These are phyloP conservation scores for Xerocomus amazonicus DNA, from an alignment of 1,284 basidiomycete species.

Conservation along the genomic window DNA sequence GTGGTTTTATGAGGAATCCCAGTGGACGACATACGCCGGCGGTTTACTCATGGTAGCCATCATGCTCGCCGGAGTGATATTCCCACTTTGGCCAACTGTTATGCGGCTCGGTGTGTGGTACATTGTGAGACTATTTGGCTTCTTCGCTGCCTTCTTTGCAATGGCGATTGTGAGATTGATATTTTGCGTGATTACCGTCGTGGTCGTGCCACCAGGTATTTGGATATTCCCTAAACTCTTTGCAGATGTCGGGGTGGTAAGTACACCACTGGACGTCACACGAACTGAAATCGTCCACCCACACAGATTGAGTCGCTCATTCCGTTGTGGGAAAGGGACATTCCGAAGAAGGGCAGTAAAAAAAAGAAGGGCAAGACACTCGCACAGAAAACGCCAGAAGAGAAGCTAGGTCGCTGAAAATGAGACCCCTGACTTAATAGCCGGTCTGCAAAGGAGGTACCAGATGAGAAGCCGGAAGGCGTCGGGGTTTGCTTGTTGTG, in stretches of 20 bases:
- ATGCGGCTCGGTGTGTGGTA: slow-evolving; percentile 98
- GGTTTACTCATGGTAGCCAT: slow-evolving; percentile 89
- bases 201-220: slow-evolving; percentile 86
- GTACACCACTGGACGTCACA: slow-evolving; percentile 35
- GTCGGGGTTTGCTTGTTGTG: too few relatives aligned
- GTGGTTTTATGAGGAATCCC: slow-evolving; percentile 98
- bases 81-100: slow-evolving; percentile 94
- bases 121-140: slow-evolving; percentile 82
- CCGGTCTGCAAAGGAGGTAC: slow-evolving; percentile 45
- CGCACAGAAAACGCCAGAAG: slow-evolving; percentile 25
- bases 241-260: slow-evolving; percentile 90
- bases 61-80: slow-evolving; percentile 98
- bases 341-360: slow-evolving; percentile 78
- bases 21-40: slow-evolving; percentile 91
- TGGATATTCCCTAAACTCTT: slow-evolving; percentile 99
- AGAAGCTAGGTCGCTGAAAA: slow-evolving; percentile 41
- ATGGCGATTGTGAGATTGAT: slow-evolving; percentile 91
- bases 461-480: too few relatives aligned
- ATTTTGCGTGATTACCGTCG: slow-evolving; percentile 90
- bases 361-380: slow-evolving; percentile 55
- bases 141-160: slow-evolving; percentile 89
- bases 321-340: slow-evolving; percentile 96
- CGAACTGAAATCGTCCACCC: slow-evolving; percentile 1
- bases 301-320: slow-evolving; percentile 93
- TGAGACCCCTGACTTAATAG: slow-evolving; percentile 45